Base-by-base conservation (phyloP, 306 rosid species). In the Hippophae gyantsensis region DNA sequence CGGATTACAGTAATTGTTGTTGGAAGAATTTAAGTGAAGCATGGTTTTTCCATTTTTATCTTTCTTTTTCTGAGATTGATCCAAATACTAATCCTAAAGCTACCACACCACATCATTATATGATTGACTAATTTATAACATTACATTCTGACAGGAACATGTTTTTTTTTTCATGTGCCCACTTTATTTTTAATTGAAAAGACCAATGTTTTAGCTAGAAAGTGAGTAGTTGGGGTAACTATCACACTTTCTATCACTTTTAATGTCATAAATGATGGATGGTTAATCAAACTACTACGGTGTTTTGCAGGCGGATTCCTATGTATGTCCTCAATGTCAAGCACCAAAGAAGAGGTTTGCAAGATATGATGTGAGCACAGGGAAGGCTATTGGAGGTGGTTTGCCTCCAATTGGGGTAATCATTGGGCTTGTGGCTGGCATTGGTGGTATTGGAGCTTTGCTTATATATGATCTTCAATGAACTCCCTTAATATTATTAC, bases 261-360 rank as follows among this genome's bases (percentile, higher is more conserved):
- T 12, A 12, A 14, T 49, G 7, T 49, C 23, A n/a, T 12, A 13
- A 49, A 49, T n/a, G 53, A 5, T 49, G 12, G 53, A 49, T 3
- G 53, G 14, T 12, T 49, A 12, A 2, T 47, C 13, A 3, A 13
- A 9, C 53, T 3, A 6, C 8, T 49, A 23, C 8, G 5, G n/a
- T 6, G 43, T 76, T 40, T 10, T 64, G 70, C 79, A 93, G 99
- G 78, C 94, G 60, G 97, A 88, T 0, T 12, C 60, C 41, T 93
- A 93, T 41, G 66, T 9, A 6, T 93, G 97, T 70, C 99, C 99
- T 13, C 99, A 93, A 64, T 93, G 99, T 65, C 66, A 43, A 64
- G 95, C 99, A 25, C 94, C 97, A 1, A 93, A 88, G 86, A 93
- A 88, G 79, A 84, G 99, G 77, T 88, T 93, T 72, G 86, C 86